Percentiles rank a stretch among this genome's conserved stretches.
Evolutionary conservation across 2,329 filamentous ascomycete genomes (phyloP).

Genomic region (Davidsoniella neocaledoniae): DNA sequence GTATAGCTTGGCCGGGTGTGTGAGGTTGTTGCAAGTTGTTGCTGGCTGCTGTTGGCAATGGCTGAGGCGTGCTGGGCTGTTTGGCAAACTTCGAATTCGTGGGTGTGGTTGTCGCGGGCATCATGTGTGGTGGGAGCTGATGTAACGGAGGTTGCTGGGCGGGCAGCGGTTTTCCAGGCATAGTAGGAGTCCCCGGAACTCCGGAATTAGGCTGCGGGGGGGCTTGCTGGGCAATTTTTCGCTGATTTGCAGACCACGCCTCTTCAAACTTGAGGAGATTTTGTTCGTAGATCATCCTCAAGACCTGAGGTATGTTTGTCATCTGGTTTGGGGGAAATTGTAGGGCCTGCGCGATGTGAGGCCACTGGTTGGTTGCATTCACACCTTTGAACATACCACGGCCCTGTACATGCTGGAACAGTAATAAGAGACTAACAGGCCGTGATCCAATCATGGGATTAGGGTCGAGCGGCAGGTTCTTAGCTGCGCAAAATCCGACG

Average conservation of each 20-base stretch:
- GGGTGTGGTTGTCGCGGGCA: conserved; percentile 15
- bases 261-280: conserved; percentile 67
- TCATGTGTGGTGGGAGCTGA: conserved; percentile 24
- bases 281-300: conserved; percentile 58
- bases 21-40: conserved; percentile 12
- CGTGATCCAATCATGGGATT: conserved; percentile 60
- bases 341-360: conserved; percentile 48
- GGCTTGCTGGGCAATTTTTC: conserved; percentile 28
- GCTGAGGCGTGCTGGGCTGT: conserved; percentile 17
- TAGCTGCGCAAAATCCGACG: conserved; percentile 57
- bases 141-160: conserved; percentile 23
- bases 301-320: conserved; percentile 49
- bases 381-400: conserved; percentile 68
- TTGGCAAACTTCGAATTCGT: not conserved
- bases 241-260: conserved; percentile 39
- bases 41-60: conserved; percentile 14
- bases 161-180: conserved; percentile 13
- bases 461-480: conserved; percentile 55
- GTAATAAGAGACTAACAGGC: conserved; percentile 53
- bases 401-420: conserved; percentile 58
- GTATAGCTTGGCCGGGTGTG: conserved; percentile 20
- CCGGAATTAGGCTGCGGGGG: not conserved
- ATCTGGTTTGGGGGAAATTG: conserved; percentile 45
- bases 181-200: conserved; percentile 18
- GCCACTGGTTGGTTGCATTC: conserved; percentile 55